Conservation (phyloP, 2,329 filamentous ascomycete genomes). For the Coniochaeta sp. region DNA sequence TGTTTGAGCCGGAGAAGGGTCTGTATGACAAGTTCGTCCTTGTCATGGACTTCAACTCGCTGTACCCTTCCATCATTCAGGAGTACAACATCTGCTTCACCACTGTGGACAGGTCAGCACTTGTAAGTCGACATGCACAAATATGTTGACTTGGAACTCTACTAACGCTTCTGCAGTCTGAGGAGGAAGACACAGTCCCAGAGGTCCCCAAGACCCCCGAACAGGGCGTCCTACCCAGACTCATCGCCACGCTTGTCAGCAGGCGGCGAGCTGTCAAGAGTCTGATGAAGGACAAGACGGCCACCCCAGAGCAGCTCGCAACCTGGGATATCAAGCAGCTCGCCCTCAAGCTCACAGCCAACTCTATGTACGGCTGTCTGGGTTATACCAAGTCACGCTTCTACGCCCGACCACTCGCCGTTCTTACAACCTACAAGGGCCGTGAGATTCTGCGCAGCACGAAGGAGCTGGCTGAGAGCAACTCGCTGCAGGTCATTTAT, state of each 20-base stretch:
- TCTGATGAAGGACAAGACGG: slow-evolving; percentile 90
- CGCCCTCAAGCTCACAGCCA: slow-evolving; percentile 93
- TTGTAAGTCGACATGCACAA: slow-evolving; percentile 46
- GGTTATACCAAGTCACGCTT: slow-evolving; percentile 96
- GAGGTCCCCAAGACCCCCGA: slow-evolving; percentile 74
- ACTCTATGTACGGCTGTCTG: slow-evolving; percentile 99
- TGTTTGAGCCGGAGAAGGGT: slow-evolving; percentile 96
- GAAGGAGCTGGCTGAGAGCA: slow-evolving; percentile 89
- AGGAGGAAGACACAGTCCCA: slow-evolving; percentile 82
- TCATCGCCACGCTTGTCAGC: slow-evolving; percentile 87
- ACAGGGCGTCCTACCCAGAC: slow-evolving; percentile 78
- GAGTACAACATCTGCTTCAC: slow-evolving; percentile 99
- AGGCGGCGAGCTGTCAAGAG: slow-evolving; percentile 89
- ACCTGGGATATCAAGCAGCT: slow-evolving; percentile 98
- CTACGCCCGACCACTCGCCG: slow-evolving; percentile 88
- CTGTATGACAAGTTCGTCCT: slow-evolving; percentile 97
- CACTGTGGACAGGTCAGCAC: slow-evolving; percentile 72
- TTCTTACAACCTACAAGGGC: slow-evolving; percentile 94
- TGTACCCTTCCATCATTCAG: slow-evolving; percentile 98
- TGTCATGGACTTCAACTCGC: slow-evolving; percentile 99
- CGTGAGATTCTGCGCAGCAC: slow-evolving; percentile 95
- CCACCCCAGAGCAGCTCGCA: slow-evolving; percentile 77
- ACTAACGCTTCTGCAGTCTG: slow-evolving; percentile 41
- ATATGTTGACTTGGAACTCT: not conserved
- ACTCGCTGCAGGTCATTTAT: slow-evolving; percentile 90